A percentile compares a stretch with the other conserved stretches of the same genome.
Evolutionary conservation across 2,329 filamentous ascomycete genomes (phyloP).

Genomic region (Drechmeria coniospora): DNA sequence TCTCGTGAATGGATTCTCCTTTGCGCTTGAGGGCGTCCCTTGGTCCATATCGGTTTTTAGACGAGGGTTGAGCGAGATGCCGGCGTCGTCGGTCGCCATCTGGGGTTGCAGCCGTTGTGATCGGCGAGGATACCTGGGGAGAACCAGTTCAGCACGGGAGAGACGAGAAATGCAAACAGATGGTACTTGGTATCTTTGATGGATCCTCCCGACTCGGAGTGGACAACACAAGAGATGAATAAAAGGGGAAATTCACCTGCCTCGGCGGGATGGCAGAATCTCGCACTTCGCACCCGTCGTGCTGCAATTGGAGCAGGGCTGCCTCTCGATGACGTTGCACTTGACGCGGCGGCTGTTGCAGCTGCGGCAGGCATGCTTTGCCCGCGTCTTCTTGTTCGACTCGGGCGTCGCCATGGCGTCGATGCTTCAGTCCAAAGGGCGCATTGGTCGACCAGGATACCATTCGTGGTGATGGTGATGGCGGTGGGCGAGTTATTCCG

Average conservation of each 20-base stretch:
- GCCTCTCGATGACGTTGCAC: conserved; percentile 19
- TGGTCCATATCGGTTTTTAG: too few species aligned
- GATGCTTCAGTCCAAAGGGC: too few species aligned
- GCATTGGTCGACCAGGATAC: too few species aligned
- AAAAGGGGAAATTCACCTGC: conserved; percentile 11
- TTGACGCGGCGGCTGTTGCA: conserved; percentile 19
- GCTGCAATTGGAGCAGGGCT: conserved; percentile 18
- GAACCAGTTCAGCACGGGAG: too few species aligned
- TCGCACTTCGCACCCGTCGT: conserved; percentile 13
- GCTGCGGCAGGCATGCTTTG: conserved; percentile 19
- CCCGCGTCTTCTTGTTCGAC: conserved; percentile 13
- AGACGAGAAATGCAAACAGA: too few species aligned
- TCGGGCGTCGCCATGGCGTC: background rate
- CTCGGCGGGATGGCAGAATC: conserved; percentile 17
- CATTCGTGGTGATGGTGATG: too few species aligned
- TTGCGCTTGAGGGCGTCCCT: too few species aligned
- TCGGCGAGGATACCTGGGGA: conserved; percentile 11
- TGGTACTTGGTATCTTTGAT: too few species aligned
- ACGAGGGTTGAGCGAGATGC: background rate
- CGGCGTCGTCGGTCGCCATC: conserved; percentile 2
- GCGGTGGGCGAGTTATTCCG: too few species aligned
- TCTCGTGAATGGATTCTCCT: too few species aligned
- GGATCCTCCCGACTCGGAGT: too few species aligned
- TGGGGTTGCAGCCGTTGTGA: conserved; percentile 7
- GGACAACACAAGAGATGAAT: background rate